phyloP scores from a whole-genome alignment of 148 eudicot species.

The Rhododendron kiyosumense region DNA sequence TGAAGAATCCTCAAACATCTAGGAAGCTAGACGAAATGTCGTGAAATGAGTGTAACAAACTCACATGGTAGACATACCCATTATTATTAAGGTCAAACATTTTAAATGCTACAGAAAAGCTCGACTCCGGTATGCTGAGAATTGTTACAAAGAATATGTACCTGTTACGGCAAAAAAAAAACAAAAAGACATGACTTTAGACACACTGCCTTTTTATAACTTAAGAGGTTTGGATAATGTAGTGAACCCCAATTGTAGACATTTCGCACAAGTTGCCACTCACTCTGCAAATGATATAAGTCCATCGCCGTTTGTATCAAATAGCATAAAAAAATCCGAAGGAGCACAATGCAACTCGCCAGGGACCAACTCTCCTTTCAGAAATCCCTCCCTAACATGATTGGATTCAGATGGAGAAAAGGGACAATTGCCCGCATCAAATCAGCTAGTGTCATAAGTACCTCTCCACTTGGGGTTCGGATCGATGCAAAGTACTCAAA shows the following conservation, averaged over 20 bases:
- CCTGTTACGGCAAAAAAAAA: slow-evolving; percentile 25
- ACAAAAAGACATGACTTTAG: neutral
- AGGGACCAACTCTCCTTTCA: slow-evolving; percentile 56
- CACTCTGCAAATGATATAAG: slow-evolving; percentile 85
- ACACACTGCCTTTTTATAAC: slow-evolving; percentile 36
- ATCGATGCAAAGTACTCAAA: slow-evolving; percentile 87
- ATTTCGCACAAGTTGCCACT: slow-evolving; percentile 10
- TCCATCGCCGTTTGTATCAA: slow-evolving; percentile 76
- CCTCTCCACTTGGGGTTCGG: slow-evolving; percentile 41
- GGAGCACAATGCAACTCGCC: slow-evolving; percentile 65
- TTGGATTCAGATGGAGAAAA: slow-evolving; percentile 76
- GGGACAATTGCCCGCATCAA: slow-evolving; percentile 90
- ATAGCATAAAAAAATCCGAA: slow-evolving; percentile 83
- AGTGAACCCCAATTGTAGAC: slow-evolving; percentile 21
- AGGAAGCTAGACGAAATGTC: no score
- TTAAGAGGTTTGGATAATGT: slow-evolving; percentile 63
- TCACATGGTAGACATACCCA: slow-evolving; percentile 31
- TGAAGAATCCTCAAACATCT: neutral
- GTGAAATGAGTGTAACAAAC: no score
- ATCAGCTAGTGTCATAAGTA: slow-evolving; percentile 75
- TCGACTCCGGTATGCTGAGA: slow-evolving; percentile 66
- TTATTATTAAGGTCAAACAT: slow-evolving; percentile 59
- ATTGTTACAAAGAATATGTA: slow-evolving; percentile 64
- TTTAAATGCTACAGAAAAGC: slow-evolving; percentile 64
- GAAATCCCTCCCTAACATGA: slow-evolving; percentile 56